Conservation (phyloP, 1,284 basidiomycete species). For the Melampsora americana region DNA sequence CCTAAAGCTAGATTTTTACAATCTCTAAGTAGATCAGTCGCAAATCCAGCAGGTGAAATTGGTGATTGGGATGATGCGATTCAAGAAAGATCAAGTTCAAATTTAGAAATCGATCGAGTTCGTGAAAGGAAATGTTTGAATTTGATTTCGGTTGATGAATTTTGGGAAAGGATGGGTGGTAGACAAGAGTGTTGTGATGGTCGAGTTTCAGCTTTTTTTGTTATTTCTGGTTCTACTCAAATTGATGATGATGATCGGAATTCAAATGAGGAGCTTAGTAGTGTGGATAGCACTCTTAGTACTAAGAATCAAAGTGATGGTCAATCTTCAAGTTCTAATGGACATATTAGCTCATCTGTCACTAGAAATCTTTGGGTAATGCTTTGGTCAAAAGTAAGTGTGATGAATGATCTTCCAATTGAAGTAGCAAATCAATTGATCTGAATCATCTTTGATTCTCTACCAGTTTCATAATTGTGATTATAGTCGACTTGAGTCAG, state of each 20-base stretch:
- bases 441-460: neutral
- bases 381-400: slow-evolving; percentile 29
- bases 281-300: neutral
- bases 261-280: neutral
- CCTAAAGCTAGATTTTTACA: slow-evolving; percentile 87
- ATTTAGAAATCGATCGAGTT: slow-evolving; percentile 45
- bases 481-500: slow-evolving; percentile 17
- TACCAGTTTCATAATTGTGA: slow-evolving; percentile 31
- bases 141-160: slow-evolving; percentile 63
- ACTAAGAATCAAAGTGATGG: neutral
- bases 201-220: slow-evolving; percentile 84
- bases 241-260: neutral
- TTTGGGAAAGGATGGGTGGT: slow-evolving; percentile 92
- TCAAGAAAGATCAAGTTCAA: slow-evolving; percentile 17
- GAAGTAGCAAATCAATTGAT: neutral
- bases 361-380: slow-evolving; percentile 33
- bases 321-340: neutral
- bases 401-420: neutral
- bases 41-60: slow-evolving; percentile 27
- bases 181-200: slow-evolving; percentile 83
- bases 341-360: slow-evolving; percentile 1
- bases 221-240: slow-evolving; percentile 54
- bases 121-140: slow-evolving; percentile 44
- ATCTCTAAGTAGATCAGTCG: slow-evolving; percentile 63
- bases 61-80: slow-evolving; percentile 44